Evolutionary conservation across 768 basidiomycete genomes (phyloP).

Genomic region (Coprinellus aureogranulatus): DNA sequence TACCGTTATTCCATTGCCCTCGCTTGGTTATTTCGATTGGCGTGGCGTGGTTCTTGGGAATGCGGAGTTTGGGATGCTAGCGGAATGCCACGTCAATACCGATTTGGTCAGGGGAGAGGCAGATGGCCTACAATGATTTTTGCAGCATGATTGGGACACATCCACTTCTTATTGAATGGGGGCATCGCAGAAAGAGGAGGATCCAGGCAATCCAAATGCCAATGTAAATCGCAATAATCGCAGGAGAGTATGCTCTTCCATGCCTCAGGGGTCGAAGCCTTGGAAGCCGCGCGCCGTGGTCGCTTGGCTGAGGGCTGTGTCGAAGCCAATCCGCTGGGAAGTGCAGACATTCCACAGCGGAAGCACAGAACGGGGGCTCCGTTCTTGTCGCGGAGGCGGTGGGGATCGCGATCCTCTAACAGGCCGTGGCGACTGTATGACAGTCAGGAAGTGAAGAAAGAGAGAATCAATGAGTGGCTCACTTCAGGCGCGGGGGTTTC

Average conservation of each 20-base stretch:
- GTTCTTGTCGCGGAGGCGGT: slow-evolving; percentile 82
- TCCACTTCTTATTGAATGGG: slow-evolving; percentile 89
- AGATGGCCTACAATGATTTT: slow-evolving; percentile 64
- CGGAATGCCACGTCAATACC: slow-evolving; percentile 20
- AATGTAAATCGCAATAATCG: slow-evolving; percentile 91
- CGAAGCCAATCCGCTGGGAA: slow-evolving; percentile 54
- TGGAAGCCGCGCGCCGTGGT: slow-evolving; percentile 48
- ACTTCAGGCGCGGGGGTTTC: slow-evolving; percentile 82
- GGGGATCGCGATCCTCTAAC: slow-evolving; percentile 87
- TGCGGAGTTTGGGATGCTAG: slow-evolving; percentile 76
- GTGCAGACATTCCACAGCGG: slow-evolving; percentile 79
- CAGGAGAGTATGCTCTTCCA: slow-evolving; percentile 86
- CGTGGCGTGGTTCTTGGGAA: slow-evolving; percentile 65
- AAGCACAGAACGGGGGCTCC: slow-evolving; percentile 86
- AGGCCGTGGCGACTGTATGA: slow-evolving; percentile 72
- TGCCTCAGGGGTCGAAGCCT: slow-evolving; percentile 44
- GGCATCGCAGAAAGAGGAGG: slow-evolving; percentile 89
- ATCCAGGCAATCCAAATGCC: slow-evolving; percentile 95
- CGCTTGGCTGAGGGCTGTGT: slow-evolving; percentile 54
- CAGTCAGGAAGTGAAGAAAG: slow-evolving; percentile 4
- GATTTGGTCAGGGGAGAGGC: neutral
- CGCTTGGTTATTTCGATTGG: slow-evolving; percentile 75
- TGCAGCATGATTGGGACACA: slow-evolving; percentile 98
- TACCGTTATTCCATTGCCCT: slow-evolving; percentile 84
- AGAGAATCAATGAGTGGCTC: slow-evolving; percentile 27